Base-by-base conservation (phyloP, 129 eudicot genomes). In the Artemisia argyi region DNA sequence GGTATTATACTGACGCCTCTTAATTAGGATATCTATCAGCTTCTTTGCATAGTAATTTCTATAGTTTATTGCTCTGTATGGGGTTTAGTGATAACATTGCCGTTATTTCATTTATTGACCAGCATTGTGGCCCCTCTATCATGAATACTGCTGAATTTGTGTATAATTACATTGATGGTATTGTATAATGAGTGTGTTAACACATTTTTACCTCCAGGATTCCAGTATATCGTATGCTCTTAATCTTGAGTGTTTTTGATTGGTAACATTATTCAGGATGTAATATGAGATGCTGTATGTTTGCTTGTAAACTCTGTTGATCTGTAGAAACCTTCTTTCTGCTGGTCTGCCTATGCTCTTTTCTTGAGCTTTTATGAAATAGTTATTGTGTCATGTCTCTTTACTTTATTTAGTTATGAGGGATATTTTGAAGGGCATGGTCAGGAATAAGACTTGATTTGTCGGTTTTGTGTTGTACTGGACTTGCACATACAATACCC, bases 1-100 rank as follows among this genome's bases (percentile, higher is more conserved):
- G 88, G 88, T 83, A 80, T 39, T 53, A 50, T 49, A 49, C 24
- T 16, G 60, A 48, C 17, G 56, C 73, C 47, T 75, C 60, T 47
- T 28, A 44, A 47, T 58, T 55, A 57, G 63, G 13, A 47, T 20
- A 62, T 49, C 8, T 30, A 1, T 50, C 16, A 28, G 26, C 49
- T 60, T 44, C 68, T 16, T 19, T 44, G 16, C 66, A 65, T 55
- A 72, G 66, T 65, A 39, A 22, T 17, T 12, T 1, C 15, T 1
- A 14, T 13, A 52, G 15, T 50, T 0, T 50, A 50, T 50, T 50
- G 55, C 16, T 50, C 55, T 50, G 4, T 15, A 50, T 11, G 55
- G 55, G 55, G 8, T 74, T 20, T 17, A 17, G 11, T 51, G 70
- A 74, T 74, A 26, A n/a, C 16, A 15, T 46, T 65, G 11, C 14